Evolutionary conservation across 169 alveolate genomes (phyloP).

Genomic region (Plasmodium vivax): DNA sequence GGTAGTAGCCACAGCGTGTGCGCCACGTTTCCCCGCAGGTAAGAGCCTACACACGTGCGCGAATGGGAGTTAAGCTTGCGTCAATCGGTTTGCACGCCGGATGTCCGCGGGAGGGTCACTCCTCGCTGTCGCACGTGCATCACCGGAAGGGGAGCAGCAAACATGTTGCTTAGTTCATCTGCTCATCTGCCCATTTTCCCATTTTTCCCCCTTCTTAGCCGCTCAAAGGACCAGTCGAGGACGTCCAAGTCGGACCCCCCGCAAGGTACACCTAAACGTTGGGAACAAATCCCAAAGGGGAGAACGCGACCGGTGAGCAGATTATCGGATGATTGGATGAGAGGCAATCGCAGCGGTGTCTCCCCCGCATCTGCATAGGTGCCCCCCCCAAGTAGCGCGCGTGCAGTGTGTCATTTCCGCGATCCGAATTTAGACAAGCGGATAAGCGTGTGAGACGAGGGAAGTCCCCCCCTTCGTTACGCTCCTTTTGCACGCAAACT

Average conservation of each 20-base stretch:
- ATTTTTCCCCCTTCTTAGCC: not conserved
- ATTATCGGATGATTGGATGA: not conserved
- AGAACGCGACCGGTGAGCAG: not conserved
- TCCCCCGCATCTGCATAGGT: not conserved
- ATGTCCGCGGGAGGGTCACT: not conserved
- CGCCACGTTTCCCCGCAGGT: not conserved
- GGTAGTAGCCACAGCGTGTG: not conserved
- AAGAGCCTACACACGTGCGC: not conserved
- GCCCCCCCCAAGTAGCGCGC: not conserved
- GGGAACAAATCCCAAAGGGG: not conserved
- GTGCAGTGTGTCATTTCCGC: not conserved
- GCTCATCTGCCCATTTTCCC: too few species aligned
- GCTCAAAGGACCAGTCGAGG: not conserved
- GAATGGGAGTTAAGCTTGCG: too few species aligned
- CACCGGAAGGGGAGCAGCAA: not conserved
- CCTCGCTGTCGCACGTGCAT: not conserved
- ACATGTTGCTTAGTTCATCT: not conserved
- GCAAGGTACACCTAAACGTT: not conserved
- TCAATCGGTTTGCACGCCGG: not conserved
- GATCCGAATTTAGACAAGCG: not conserved
- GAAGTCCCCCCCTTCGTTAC: not conserved
- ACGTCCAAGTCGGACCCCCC: not conserved
- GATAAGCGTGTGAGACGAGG: not conserved
- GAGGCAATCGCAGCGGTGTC: not conserved
- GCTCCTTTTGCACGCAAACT: not conserved